A percentile compares a stretch with the other conserved stretches of the same genome.
Evolutionary conservation across 148 eudicot species (phyloP).

Genomic region (Persicaria maculosa): DNA sequence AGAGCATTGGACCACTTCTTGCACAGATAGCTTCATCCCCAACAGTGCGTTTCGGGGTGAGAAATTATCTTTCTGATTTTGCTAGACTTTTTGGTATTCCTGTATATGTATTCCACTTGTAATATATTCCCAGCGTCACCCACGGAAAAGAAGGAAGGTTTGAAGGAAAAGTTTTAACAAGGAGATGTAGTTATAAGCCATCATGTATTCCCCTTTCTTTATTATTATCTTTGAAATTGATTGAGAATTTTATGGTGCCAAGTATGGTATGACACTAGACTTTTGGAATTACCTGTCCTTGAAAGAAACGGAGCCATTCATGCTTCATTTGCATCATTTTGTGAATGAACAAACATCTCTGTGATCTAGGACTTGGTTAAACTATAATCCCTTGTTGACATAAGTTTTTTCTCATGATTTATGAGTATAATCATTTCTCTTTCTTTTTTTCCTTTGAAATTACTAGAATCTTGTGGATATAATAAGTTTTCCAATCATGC

Average conservation of each 20-base stretch:
- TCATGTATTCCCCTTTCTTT: not conserved
- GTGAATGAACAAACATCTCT: not conserved
- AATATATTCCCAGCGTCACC: not conserved
- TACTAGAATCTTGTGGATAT: not conserved
- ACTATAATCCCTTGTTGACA: not conserved
- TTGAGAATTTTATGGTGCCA: not conserved
- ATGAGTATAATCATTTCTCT: no score
- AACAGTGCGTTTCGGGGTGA: constrained; percentile 79
- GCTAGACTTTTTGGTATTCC: not conserved
- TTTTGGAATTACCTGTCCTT: not conserved
- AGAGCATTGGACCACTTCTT: constrained; percentile 74
- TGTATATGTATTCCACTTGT: not conserved
- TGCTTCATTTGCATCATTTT: not conserved
- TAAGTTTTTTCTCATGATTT: no score
- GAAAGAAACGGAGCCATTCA: not conserved
- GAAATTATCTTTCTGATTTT: constrained; percentile 12
- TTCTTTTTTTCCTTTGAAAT: not conserved
- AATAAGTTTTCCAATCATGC: constrained; percentile 8
- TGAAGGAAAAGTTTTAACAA: not conserved
- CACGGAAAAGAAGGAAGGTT: not conserved
- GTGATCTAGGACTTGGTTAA: not conserved
- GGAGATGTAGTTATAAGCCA: not conserved
- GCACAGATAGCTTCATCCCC: constrained; percentile 77
- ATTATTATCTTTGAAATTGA: not conserved
- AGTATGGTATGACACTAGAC: not conserved